Percentiles rank a stretch among this genome's conserved stretches.
Conservation (phyloP, 495 filamentous ascomycete genomes). For the Daldinia caldariorum region DNA sequence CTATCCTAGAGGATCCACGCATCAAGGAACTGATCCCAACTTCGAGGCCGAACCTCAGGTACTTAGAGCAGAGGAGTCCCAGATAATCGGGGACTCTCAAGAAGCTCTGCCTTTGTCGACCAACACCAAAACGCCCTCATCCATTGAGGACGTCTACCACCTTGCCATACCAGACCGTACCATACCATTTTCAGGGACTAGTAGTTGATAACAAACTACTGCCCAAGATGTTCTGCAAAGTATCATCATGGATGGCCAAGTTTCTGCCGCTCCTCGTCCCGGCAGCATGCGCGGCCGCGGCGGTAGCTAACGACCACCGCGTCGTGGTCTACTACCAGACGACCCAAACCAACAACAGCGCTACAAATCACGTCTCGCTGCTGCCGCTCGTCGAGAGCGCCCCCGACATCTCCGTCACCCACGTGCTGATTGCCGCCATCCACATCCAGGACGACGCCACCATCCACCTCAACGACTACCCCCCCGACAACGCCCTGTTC, state of each 20-base stretch:
- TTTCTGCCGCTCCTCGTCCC: conserved; percentile 33
- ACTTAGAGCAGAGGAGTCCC: conserved; percentile 23
- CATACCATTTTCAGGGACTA: neutral
- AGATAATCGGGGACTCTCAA: neutral
- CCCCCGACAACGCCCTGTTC: conserved; percentile 63
- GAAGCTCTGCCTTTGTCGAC: neutral
- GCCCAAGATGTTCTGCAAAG: conserved; percentile 30
- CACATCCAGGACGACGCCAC: conserved; percentile 72
- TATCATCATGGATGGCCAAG: conserved; percentile 28
- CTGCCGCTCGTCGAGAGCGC: conserved; percentile 72
- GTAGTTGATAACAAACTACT: neutral
- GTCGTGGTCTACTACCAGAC: conserved; percentile 80
- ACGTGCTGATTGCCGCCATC: conserved; percentile 79
- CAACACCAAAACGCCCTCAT: neutral
- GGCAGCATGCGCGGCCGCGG: conserved; percentile 7
- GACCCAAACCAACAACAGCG: conserved; percentile 62
- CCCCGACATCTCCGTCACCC: conserved; percentile 64
- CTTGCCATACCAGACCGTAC: neutral
- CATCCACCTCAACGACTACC: conserved; percentile 80
- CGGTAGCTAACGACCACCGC: conserved; percentile 45
- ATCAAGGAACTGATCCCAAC: conserved; percentile 15
- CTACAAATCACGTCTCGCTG: conserved; percentile 71
- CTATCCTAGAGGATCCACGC: conserved; percentile 11
- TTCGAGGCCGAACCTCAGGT: conserved; percentile 1
- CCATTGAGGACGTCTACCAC: neutral